A percentile compares a stretch with the other conserved stretches of the same genome.
Conservation (phyloP, 108 stramenopile species). For the Pseudonitzschia delicatissima region DNA sequence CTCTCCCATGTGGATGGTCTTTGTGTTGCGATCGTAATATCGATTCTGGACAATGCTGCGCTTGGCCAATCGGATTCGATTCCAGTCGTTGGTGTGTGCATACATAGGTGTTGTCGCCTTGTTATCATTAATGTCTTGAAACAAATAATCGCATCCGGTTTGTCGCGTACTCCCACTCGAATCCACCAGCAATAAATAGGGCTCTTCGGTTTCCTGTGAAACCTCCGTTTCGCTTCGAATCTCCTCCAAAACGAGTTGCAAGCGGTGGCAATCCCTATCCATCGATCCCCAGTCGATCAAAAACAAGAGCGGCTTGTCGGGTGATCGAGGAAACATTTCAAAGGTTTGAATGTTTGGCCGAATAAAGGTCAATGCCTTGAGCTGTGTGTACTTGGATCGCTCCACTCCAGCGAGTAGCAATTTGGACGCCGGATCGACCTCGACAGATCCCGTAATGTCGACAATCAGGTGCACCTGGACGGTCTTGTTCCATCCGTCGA, state of each 20-base stretch:
- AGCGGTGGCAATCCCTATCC: slow-evolving; percentile 42
- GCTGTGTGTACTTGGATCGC: slow-evolving; percentile 18
- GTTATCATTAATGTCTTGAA: background rate
- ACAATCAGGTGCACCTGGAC: slow-evolving; percentile 28
- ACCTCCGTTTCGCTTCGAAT: background rate
- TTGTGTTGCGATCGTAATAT: slow-evolving; percentile 19
- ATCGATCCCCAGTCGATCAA: slow-evolving; percentile 42
- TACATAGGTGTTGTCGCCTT: background rate
- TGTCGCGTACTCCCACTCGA: slow-evolving; percentile 25
- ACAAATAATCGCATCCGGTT: slow-evolving; percentile 6
- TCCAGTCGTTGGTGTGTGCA: slow-evolving; percentile 3
- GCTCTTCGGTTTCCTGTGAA: background rate
- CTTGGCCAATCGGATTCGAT: slow-evolving; percentile 30
- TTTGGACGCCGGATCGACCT: slow-evolving; percentile 20
- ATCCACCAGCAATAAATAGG: slow-evolving; percentile 30
- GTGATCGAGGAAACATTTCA: background rate
- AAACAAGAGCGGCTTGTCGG: background rate
- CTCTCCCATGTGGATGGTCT: slow-evolving; percentile 17
- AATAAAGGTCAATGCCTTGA: slow-evolving; percentile 19
- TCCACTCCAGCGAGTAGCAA: slow-evolving; percentile 20
- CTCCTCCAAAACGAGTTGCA: slow-evolving; percentile 25
- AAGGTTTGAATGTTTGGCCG: slow-evolving; percentile 10
- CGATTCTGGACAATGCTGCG: slow-evolving; percentile 38
- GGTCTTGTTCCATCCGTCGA: background rate
- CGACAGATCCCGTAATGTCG: slow-evolving; percentile 1